Evolutionary conservation across 768 basidiomycete genomes (phyloP).

Genomic region (Tremella yokohamensis): DNA sequence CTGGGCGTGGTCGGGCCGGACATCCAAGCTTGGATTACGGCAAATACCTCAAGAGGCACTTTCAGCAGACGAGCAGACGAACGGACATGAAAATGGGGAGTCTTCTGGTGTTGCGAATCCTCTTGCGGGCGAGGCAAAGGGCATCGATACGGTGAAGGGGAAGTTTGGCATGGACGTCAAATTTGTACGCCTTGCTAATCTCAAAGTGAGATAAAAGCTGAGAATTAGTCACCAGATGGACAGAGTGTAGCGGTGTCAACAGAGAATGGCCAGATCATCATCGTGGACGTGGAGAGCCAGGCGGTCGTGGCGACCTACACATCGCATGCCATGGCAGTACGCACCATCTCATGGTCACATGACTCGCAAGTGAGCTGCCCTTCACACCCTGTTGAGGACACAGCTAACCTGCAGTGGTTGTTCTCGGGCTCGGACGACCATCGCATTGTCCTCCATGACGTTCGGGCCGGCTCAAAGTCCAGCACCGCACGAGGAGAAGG

Average conservation of each 20-base stretch:
- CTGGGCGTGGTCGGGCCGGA: constrained; percentile 48
- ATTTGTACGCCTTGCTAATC: constrained; percentile 62
- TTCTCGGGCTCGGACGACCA: constrained; percentile 91
- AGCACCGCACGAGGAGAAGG: constrained; percentile 61
- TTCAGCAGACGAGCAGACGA: constrained; percentile 10
- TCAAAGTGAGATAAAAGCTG: constrained; percentile 41
- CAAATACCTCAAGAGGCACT: constrained; percentile 15
- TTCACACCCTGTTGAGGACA: background rate
- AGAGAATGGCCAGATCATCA: constrained; percentile 80
- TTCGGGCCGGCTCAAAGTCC: constrained; percentile 58
- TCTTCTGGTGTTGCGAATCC: constrained; percentile 6
- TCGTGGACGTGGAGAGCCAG: constrained; percentile 73
- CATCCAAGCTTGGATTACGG: constrained; percentile 39
- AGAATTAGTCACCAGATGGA: constrained; percentile 77
- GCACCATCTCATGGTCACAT: constrained; percentile 81
- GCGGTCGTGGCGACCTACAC: constrained; percentile 68
- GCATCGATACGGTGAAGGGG: constrained; percentile 49
- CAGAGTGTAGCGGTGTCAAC: constrained; percentile 72
- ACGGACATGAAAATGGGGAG: constrained; percentile 9
- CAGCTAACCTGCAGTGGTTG: constrained; percentile 59
- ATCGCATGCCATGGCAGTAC: constrained; percentile 85
- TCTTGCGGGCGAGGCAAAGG: constrained; percentile 35
- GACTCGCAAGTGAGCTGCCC: constrained; percentile 68
- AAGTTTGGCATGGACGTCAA: constrained; percentile 51
- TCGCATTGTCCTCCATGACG: constrained; percentile 83